Base-by-base conservation (phyloP, 2,329 filamentous ascomycete species). In the Colletotrichum acutatum region DNA sequence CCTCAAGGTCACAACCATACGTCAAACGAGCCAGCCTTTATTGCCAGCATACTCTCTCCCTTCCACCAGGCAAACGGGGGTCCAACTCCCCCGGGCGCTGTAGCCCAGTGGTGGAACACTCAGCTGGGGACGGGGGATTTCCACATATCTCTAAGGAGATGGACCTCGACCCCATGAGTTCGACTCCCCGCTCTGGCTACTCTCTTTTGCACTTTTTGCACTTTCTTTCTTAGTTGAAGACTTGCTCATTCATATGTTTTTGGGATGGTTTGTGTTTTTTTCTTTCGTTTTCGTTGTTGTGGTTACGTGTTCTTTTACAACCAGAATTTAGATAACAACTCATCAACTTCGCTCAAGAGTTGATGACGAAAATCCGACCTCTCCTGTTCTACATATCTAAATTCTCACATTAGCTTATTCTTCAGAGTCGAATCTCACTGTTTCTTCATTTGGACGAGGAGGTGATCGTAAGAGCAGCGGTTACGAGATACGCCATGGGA, bases 321-420 rank as follows among this genome's bases (percentile, higher is more conserved):
- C n/a, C 6, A 42, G 4, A 42, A 14, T 42, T 0, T 19, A 8
- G 16, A 42, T 4, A 19, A 5, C 6, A 42, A 3, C 16, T 42
- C 19, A 14, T 42, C 0, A 42, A 19, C 0, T 19, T 7, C 16
- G 14, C 37, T 19, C 1, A 16, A 5, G 16, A 19, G 0, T 16
- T 42, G 37, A 19, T 42, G 16, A 6, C 5, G 0, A 8, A 19
- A 42, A 1, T 5, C 5, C 37, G 5, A 7, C 0, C 16, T 42
- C 0, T 3, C 16, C 37, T 0, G 5, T 4, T 4, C 37, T 42
- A 16, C 6, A 37, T 2, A 1, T 37, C 0, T 37, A 1, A 5
- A 14, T 16, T 37, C 5, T 37, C 14, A 37, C 34, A 16, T 37
- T 37, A 4, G 14, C 0, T 37, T 37, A 1, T 3, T 0, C 2